Conservation (phyloP, 179 eudicot genomes). For the Camellia oleifera region DNA sequence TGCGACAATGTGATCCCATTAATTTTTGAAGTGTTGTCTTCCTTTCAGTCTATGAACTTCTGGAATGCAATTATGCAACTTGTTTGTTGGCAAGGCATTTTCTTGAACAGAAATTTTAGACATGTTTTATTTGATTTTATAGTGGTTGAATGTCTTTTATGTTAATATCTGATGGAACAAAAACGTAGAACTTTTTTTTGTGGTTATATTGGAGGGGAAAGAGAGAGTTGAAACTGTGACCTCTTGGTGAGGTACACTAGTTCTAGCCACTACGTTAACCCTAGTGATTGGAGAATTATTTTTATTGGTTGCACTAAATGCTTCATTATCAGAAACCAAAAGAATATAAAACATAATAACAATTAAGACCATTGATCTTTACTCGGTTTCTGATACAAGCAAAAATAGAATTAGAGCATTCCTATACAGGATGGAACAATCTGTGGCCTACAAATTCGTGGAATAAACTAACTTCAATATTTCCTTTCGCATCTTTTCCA, state of each 20-base stretch:
- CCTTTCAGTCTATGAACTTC: not conserved
- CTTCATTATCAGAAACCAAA: not conserved
- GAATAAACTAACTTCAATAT: conserved; percentile 8
- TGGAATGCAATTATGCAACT: not conserved
- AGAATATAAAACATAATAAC: not conserved
- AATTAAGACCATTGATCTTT: not conserved
- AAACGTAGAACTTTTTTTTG: too few species aligned
- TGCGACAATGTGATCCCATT: too few species aligned
- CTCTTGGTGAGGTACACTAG: too few species aligned
- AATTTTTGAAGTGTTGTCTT: not conserved
- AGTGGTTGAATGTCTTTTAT: not conserved
- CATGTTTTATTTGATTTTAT: not conserved
- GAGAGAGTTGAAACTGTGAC: too few species aligned
- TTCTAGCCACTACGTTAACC: too few species aligned
- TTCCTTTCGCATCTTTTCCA: conserved; percentile 34
- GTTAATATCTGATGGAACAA: not conserved
- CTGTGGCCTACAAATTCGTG: not conserved
- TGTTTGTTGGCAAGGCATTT: not conserved
- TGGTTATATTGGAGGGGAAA: too few species aligned
- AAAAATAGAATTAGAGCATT: not conserved
- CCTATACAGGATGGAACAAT: not conserved
- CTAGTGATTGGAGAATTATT: not conserved
- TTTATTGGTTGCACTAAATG: not conserved
- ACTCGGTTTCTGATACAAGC: too few species aligned
- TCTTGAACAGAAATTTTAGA: not conserved